These are phyloP conservation scores for Pseudocercospora ulei DNA, from an alignment of 2,329 filamentous ascomycete genomes.

Conservation along the genomic window DNA sequence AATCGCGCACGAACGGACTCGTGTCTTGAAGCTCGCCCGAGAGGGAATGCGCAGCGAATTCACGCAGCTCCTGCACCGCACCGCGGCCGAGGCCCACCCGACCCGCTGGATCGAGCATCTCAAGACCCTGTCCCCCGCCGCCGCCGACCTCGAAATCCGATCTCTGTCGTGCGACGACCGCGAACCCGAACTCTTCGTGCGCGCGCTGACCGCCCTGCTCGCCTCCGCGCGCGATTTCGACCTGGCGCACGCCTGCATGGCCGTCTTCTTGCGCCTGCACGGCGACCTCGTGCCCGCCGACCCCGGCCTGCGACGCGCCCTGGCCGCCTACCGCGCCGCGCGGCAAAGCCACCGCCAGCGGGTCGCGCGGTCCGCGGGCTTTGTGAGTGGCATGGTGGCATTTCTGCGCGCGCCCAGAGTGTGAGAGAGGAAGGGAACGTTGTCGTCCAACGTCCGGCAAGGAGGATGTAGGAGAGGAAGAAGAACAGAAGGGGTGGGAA, in stretches of 20 bases:
- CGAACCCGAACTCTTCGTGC: conserved; percentile 70
- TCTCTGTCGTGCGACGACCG: conserved; percentile 51
- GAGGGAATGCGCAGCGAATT: conserved; percentile 31
- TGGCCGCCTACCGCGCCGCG: conserved; percentile 56
- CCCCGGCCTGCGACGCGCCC: conserved; percentile 47
- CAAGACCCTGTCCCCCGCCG: conserved; percentile 69
- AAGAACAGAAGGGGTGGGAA: too few species aligned
- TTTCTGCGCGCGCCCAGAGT: conserved; percentile 27
- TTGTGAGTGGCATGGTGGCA: conserved; percentile 13
- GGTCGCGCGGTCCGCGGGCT: conserved; percentile 61
- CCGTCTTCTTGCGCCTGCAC: conserved; percentile 78
- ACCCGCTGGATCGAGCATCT: conserved; percentile 65
- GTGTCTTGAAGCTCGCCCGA: conserved; percentile 28
- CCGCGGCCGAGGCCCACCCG: conserved; percentile 45
- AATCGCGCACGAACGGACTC: conserved; percentile 30
- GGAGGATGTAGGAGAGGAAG: background rate
- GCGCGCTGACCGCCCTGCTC: conserved; percentile 65
- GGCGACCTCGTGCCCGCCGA: conserved; percentile 48
- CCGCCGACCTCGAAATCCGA: conserved; percentile 81
- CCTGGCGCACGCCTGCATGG: conserved; percentile 94
- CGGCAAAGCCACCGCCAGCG: conserved; percentile 52
- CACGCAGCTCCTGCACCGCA: conserved; percentile 44
- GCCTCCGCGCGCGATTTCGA: conserved; percentile 72
- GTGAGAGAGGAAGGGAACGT: conserved; percentile 6
- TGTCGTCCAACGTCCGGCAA: too few species aligned